A percentile compares a stretch with the other conserved stretches of the same genome.
Conservation (phyloP, 1,139 yeast genomes). For the Blastobotrys apis region DNA sequence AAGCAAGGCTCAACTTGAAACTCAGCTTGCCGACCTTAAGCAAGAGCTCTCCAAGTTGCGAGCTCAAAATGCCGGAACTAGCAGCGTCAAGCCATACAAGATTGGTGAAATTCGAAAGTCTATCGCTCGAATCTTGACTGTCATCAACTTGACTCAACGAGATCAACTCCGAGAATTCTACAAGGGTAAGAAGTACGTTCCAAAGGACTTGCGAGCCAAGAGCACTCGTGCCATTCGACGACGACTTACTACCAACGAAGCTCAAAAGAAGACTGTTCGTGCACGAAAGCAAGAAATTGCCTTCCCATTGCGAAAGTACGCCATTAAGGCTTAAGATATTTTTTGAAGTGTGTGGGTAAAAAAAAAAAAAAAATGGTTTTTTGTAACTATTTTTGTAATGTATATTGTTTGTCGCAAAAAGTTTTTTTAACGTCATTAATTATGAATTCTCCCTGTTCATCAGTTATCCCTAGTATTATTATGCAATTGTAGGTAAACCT, state of each 20-base stretch:
- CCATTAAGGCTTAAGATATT: conserved; percentile 84
- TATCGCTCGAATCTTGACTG: conserved; percentile 97
- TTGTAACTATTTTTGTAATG: no score
- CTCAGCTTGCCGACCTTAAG: conserved; percentile 92
- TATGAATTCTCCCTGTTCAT: no score
- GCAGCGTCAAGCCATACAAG: conserved; percentile 53
- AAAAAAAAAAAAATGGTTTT: conserved; percentile 2
- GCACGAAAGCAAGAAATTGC: conserved; percentile 89
- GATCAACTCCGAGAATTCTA: conserved; percentile 91
- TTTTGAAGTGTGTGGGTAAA: neutral
- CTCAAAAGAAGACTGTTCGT: conserved; percentile 75
- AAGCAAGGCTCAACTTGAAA: conserved; percentile 94
- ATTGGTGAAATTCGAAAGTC: conserved; percentile 92
- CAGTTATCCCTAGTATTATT: no score
- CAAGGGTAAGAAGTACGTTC: conserved; percentile 91
- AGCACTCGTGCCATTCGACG: conserved; percentile 99
- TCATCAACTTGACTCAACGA: conserved; percentile 96
- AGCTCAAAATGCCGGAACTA: conserved; percentile 71
- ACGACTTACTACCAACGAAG: conserved; percentile 85
- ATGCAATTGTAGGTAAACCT: no score
- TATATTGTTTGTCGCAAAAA: no score
- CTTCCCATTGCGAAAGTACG: conserved; percentile 98
- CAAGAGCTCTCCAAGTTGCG: conserved; percentile 94
- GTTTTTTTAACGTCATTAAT: no score
- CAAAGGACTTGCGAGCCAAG: conserved; percentile 99